These are phyloP conservation scores for Coleophoma crateriformis DNA, from an alignment of 2,329 filamentous ascomycete species.

Conservation along the genomic window DNA sequence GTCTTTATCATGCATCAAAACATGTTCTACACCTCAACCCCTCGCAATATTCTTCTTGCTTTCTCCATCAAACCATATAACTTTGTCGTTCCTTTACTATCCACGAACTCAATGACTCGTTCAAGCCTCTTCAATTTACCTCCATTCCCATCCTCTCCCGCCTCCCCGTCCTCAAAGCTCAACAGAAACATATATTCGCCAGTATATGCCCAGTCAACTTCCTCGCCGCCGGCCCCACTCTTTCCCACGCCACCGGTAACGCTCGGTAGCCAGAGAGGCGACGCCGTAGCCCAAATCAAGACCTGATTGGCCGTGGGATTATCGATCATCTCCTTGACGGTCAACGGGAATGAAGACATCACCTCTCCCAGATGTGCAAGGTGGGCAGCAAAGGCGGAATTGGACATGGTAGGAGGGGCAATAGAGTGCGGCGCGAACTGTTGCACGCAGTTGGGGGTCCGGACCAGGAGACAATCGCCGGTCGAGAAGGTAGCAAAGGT, in stretches of 20 bases:
- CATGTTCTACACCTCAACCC: neutral
- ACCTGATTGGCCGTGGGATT: conserved; percentile 5
- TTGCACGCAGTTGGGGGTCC: neutral
- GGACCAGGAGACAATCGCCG: neutral
- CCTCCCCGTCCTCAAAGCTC: conserved; percentile 4
- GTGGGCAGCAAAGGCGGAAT: neutral
- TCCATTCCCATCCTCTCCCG: conserved; percentile 1
- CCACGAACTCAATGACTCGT: conserved; percentile 5
- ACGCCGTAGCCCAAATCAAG: conserved; percentile 3
- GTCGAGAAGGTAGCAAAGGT: neutral
- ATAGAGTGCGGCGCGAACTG: neutral
- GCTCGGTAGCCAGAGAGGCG: neutral
- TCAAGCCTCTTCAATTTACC: conserved; percentile 3
- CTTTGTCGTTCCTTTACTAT: conserved; percentile 1
- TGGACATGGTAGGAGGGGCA: neutral
- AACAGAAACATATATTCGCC: conserved; percentile 7
- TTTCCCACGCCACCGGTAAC: neutral
- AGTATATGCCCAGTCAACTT: conserved; percentile 2
- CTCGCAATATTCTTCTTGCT: neutral
- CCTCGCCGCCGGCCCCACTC: neutral
- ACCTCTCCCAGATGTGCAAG: neutral
- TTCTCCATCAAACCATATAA: conserved; percentile 1
- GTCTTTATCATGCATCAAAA: neutral
- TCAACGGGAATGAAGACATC: conserved; percentile 1
- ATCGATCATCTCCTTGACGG: conserved; percentile 1